phyloP scores from a whole-genome alignment of 148 eudicot species.

The Silene uniflora region DNA sequence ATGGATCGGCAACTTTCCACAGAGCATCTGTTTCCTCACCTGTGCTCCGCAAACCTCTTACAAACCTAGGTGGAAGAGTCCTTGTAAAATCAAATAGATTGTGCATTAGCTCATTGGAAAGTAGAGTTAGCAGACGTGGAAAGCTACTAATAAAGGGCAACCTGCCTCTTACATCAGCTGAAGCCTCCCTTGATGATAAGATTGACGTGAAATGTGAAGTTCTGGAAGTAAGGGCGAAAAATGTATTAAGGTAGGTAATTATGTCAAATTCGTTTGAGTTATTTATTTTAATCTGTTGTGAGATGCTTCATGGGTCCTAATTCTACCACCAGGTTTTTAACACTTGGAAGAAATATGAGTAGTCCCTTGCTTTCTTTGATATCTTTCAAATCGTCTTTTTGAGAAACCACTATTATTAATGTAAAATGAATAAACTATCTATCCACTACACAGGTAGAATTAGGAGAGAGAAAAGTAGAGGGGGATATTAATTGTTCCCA shows the following conservation, averaged over 20 bases:
- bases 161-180: conserved; percentile 72
- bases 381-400: neutral
- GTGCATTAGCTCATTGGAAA: conserved; percentile 78
- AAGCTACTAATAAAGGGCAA: conserved; percentile 85
- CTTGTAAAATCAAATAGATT: conserved; percentile 84
- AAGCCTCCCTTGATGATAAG: conserved; percentile 83
- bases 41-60: conserved; percentile 82
- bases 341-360: neutral
- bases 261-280: neutral
- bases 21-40: conserved; percentile 98
- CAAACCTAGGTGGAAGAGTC: conserved; percentile 90
- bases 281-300: neutral
- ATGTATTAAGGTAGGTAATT: conserved; percentile 63
- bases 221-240: conserved; percentile 88
- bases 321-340: neutral
- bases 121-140: conserved; percentile 93
- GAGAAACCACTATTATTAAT: neutral
- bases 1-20: conserved; percentile 96
- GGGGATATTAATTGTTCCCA: neutral
- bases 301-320: neutral
- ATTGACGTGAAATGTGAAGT: conserved; percentile 94
- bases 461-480: neutral
- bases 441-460: neutral
- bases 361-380: neutral
- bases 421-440: neutral